These are phyloP conservation scores for Termitomyces sp. DNA, from an alignment of 768 basidiomycete species.

Conservation along the genomic window DNA sequence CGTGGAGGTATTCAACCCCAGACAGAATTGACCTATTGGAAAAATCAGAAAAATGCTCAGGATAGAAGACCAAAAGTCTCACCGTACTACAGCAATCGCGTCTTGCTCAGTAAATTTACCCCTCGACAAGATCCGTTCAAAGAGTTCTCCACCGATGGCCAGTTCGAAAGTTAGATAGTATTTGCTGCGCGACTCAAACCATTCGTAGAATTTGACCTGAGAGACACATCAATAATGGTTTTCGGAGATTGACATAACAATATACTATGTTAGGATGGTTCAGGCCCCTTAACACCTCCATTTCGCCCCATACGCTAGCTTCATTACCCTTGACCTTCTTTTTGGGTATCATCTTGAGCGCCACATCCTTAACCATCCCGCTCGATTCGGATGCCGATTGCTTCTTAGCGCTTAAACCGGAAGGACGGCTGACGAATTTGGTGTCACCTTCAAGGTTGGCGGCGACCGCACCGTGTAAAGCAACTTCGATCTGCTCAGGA, in stretches of 20 bases:
- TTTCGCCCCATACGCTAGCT: constrained; percentile 84
- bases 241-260: constrained; percentile 19
- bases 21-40: constrained; percentile 65
- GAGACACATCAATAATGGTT: not conserved
- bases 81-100: constrained; percentile 75
- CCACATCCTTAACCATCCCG: constrained; percentile 63
- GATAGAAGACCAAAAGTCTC: constrained; percentile 18
- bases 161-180: constrained; percentile 97
- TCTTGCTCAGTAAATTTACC: constrained; percentile 95
- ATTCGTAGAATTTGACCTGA: constrained; percentile 93
- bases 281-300: constrained; percentile 86
- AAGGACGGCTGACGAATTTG: constrained; percentile 15
- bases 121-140: constrained; percentile 76
- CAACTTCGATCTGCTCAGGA: constrained; percentile 46
- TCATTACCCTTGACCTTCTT: constrained; percentile 94
- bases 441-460: constrained; percentile 13
- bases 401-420: constrained; percentile 15
- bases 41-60: not conserved
- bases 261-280: constrained; percentile 87
- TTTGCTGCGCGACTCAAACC: constrained; percentile 92
- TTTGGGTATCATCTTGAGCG: constrained; percentile 89
- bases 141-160: constrained; percentile 91
- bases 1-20: constrained; percentile 86
- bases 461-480: constrained; percentile 53
- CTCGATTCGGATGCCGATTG: constrained; percentile 12